Percentiles rank a stretch among this genome's conserved stretches.
Evolutionary conservation across 441 rosid genomes (phyloP).

Genomic region (Populus hybrid): DNA sequence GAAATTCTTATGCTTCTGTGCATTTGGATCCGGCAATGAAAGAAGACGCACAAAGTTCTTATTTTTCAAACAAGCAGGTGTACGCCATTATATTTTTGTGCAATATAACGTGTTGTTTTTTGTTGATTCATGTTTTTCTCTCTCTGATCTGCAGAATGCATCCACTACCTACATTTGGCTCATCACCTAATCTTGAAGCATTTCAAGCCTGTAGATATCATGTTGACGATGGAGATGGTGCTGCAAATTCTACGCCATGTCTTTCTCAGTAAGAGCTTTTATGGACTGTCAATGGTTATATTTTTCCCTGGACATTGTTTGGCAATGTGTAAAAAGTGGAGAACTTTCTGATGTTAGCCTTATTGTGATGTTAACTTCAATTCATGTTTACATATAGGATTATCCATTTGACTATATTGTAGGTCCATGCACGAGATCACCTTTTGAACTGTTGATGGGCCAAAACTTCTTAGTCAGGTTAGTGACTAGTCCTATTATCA

Average conservation of each 20-base stretch:
- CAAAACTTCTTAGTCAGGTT: conserved; percentile 93
- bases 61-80: conserved; percentile 46
- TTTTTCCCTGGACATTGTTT: background rate
- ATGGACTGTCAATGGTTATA: background rate
- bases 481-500: conserved; percentile 22
- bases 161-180: conserved; percentile 93
- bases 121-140: conserved; percentile 18
- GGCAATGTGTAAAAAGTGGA: background rate
- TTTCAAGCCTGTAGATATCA: conserved; percentile 27
- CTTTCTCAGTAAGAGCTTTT: conserved; percentile 33
- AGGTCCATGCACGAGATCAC: conserved; percentile 98
- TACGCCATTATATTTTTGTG: conserved; percentile 18
- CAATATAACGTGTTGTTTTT: background rate
- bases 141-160: conserved; percentile 42
- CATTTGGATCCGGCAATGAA: conserved; percentile 49
- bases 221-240: conserved; percentile 60
- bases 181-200: conserved; percentile 75
- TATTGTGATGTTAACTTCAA: conserved; percentile 12
- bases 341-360: background rate
- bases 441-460: conserved; percentile 90
- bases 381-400: background rate
- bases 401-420: conserved; percentile 22
- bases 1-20: conserved; percentile 37
- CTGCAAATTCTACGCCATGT: conserved; percentile 39
- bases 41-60: conserved; percentile 80